Evolutionary conservation across 306 rosid species (phyloP).

Genomic region (Prunus davidiana): DNA sequence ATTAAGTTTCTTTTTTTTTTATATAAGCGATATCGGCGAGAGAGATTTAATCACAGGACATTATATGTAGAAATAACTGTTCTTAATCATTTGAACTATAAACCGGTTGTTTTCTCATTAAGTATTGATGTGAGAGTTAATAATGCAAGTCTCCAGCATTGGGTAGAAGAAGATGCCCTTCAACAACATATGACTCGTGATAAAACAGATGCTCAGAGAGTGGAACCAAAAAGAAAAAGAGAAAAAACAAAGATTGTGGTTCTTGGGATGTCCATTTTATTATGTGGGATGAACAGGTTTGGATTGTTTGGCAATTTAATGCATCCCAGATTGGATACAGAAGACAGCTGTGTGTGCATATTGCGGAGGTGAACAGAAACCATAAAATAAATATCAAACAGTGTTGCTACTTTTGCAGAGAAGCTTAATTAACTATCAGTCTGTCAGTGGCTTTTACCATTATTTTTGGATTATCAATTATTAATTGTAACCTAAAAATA

Average conservation of each 20-base stretch:
- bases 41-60: too few species aligned
- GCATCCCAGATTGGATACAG: neutral
- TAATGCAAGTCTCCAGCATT: too few species aligned
- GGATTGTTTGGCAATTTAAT: neutral
- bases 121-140: too few species aligned
- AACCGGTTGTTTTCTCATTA: too few species aligned
- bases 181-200: too few species aligned
- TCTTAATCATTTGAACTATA: too few species aligned
- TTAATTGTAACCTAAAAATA: neutral
- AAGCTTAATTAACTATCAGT: neutral
- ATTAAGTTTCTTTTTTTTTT: too few species aligned
- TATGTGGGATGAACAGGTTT: neutral
- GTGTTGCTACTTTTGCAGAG: neutral
- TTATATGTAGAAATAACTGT: fast-evolving
- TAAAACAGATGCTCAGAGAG: too few species aligned
- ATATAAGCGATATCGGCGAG: fast-evolving
- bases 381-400: neutral
- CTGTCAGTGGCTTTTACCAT: neutral
- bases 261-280: neutral
- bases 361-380: neutral
- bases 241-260: neutral
- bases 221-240: too few species aligned
- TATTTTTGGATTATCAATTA: neutral
- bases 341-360: neutral
- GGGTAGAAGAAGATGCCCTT: too few species aligned